These are phyloP conservation scores for Kluyveromyces sp. DNA, from an alignment of 1,139 yeast genomes.

Conservation along the genomic window DNA sequence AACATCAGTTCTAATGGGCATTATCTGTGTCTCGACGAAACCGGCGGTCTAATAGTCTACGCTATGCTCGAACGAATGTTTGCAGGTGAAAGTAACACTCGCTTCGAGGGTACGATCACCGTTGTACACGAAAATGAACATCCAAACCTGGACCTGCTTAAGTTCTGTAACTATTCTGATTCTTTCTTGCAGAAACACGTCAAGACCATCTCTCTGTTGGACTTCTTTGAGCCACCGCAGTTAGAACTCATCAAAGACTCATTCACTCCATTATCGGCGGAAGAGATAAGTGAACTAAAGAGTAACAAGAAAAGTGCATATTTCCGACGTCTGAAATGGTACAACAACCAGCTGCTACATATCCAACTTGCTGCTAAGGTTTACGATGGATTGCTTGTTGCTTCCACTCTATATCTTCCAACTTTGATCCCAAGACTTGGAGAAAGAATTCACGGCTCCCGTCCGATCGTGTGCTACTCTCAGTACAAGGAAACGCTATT, in stretches of 20 bases:
- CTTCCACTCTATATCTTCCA: constrained; percentile 65
- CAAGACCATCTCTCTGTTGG: constrained; percentile 69
- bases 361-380: constrained; percentile 44
- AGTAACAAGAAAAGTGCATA: constrained; percentile 61
- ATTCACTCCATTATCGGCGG: constrained; percentile 45
- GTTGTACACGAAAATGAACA: constrained; percentile 90
- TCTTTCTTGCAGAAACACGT: constrained; percentile 49
- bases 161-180: constrained; percentile 56
- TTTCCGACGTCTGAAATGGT: constrained; percentile 45
- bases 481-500: constrained; percentile 75
- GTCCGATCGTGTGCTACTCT: constrained; percentile 76
- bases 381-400: constrained; percentile 74
- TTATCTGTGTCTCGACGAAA: constrained; percentile 82
- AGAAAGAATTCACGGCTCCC: constrained; percentile 71
- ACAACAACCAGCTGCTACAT: constrained; percentile 42
- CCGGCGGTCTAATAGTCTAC: constrained; percentile 77
- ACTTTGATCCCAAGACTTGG: constrained; percentile 56
- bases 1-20: constrained; percentile 86
- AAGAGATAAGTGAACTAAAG: constrained; percentile 49
- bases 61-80: constrained; percentile 88
- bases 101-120: constrained; percentile 52
- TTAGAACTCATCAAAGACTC: constrained; percentile 40
- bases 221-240: constrained; percentile 66
- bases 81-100: constrained; percentile 37
- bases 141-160: constrained; percentile 67